phyloP scores from a whole-genome alignment of 176 grass and related monocot genomes.

The Echinochloa phyllopogon region DNA sequence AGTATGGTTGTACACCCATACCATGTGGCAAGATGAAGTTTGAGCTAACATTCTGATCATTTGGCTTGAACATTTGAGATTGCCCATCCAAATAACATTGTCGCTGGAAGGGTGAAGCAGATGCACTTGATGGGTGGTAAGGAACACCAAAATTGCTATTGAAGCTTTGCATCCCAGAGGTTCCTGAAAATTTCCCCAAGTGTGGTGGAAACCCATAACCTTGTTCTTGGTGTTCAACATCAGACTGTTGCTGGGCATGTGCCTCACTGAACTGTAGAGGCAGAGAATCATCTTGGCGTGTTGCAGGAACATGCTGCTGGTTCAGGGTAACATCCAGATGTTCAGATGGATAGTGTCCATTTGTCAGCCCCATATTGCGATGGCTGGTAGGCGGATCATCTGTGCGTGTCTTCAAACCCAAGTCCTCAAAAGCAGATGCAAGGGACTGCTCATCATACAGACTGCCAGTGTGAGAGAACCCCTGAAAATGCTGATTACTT shows the following conservation, averaged over 20 bases:
- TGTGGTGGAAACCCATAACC: conserved; percentile 20
- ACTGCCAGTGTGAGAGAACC: background rate
- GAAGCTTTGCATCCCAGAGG: conserved; percentile 9
- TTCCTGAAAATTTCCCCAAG: conserved; percentile 38
- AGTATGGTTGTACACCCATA: conserved; percentile 42
- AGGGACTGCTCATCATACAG: conserved; percentile 59
- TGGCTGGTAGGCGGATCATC: conserved; percentile 9
- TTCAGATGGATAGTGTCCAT: conserved; percentile 37
- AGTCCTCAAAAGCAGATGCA: conserved; percentile 50
- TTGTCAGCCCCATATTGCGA: conserved; percentile 17
- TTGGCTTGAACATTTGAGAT: conserved; percentile 28
- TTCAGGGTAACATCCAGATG: conserved; percentile 3
- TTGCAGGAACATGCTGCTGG: background rate
- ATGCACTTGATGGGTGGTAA: conserved; percentile 33
- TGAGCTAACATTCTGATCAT: conserved; percentile 48
- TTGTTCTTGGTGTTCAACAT: conserved; percentile 34
- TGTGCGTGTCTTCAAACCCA: conserved; percentile 43
- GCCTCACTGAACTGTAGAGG: conserved; percentile 31
- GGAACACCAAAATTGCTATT: conserved; percentile 19
- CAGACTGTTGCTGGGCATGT: conserved; percentile 18
- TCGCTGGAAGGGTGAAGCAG: conserved; percentile 30
- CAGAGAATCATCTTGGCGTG: conserved; percentile 31
- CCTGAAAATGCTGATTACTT: conserved; percentile 25
- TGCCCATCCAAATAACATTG: conserved; percentile 48
- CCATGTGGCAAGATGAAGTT: conserved; percentile 40